These are phyloP conservation scores for Solanum clarkiae DNA, from an alignment of 257 asterid genomes.

Conservation along the genomic window DNA sequence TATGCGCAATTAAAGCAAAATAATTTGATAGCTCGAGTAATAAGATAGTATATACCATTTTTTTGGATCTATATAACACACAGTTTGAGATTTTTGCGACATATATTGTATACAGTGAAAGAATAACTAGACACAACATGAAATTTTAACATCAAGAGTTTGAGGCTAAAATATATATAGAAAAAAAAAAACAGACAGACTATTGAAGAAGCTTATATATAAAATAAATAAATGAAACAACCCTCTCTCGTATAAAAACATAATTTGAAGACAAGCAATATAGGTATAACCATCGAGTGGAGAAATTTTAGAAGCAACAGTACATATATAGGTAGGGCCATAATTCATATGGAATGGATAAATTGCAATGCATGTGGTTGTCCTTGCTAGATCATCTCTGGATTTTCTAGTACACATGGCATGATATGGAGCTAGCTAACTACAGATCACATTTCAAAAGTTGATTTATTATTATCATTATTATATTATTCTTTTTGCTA, in stretches of 20 bases:
- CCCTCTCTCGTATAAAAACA: background rate
- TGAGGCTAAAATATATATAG: background rate
- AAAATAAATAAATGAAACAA: background rate
- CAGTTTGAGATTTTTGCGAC: background rate
- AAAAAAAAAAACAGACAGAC: background rate
- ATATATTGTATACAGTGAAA: background rate
- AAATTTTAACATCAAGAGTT: background rate
- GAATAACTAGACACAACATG: background rate
- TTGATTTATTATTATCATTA: background rate
- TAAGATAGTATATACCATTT: background rate
- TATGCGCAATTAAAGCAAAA: too few species aligned
- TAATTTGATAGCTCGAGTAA: background rate
- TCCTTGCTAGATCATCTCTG: slow-evolving; percentile 13
- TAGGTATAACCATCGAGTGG: slow-evolving; percentile 13
- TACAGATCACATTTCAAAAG: background rate
- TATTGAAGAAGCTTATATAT: background rate
- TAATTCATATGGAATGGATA: background rate
- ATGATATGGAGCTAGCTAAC: background rate
- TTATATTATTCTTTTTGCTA: background rate
- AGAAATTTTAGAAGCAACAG: slow-evolving; percentile 39
- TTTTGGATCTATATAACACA: background rate
- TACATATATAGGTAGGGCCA: background rate
- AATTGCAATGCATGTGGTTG: slow-evolving; percentile 14
- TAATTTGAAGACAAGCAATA: background rate
- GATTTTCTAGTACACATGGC: slow-evolving; percentile 23